phyloP scores from a whole-genome alignment of 2,329 filamentous ascomycete species.

The Juglanconis juglandina region DNA sequence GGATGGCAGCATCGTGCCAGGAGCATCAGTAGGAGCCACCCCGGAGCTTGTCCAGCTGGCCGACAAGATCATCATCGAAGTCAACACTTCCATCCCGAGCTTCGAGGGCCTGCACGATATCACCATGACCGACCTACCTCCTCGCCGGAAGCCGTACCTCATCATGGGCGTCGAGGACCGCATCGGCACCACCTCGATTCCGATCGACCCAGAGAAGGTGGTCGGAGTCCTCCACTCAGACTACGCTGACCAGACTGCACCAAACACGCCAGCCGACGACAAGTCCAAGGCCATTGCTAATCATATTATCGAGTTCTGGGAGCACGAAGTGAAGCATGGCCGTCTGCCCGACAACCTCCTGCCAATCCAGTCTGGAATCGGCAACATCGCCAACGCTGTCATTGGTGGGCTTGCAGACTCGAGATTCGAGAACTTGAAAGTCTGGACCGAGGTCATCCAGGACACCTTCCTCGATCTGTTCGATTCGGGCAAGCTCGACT shows the following conservation, averaged over 20 bases:
- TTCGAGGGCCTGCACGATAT: constrained; percentile 91
- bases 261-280: constrained; percentile 74
- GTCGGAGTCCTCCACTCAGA: constrained; percentile 81
- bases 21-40: constrained; percentile 79
- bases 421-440: constrained; percentile 82
- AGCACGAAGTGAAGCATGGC: constrained; percentile 78
- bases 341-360: constrained; percentile 74
- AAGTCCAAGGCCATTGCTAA: constrained; percentile 68
- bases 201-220: constrained; percentile 77
- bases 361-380: constrained; percentile 82
- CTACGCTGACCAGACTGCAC: constrained; percentile 71
- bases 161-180: constrained; percentile 83
- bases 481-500: constrained; percentile 82
- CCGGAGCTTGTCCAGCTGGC: constrained; percentile 88
- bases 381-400: constrained; percentile 91
- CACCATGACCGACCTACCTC: constrained; percentile 81
- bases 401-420: constrained; percentile 77
- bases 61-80: constrained; percentile 89
- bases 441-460: constrained; percentile 92
- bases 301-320: constrained; percentile 77
- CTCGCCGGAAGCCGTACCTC: constrained; percentile 76
- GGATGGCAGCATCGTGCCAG: constrained; percentile 83
- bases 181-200: constrained; percentile 78
- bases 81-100: constrained; percentile 80
- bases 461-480: constrained; percentile 89